Base-by-base conservation (phyloP, 2,329 filamentous ascomycete genomes). In the Cylindrodendrum hubeiense region DNA sequence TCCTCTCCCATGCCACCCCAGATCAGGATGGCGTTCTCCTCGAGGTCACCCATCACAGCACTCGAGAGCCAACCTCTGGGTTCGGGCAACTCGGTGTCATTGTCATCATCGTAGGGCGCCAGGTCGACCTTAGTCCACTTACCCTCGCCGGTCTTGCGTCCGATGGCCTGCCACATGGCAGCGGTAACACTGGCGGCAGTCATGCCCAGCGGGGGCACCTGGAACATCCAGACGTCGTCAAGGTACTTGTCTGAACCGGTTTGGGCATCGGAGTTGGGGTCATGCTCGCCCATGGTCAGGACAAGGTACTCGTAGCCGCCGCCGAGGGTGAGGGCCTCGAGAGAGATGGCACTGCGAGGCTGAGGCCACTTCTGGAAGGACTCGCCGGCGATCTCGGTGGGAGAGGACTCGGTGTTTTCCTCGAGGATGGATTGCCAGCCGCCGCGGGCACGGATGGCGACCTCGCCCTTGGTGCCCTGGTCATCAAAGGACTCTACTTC, bases 221-320 rank as follows among this genome's bases (percentile, higher is more conserved):
- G 86, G 78, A 89, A 91, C 17, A 85, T 83, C 90, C 90, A 92
- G 19, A 90, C 84, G 73, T 91, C 89, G 67, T 82, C 78, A 79
- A 83, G 85, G 76, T 89, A 90, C 63, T 81, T 83, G 24, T 85
- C 87, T 2, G 85, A 84, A 17, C 78, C 84, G 19, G 81, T 81
- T 70, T 87, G 83, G 28, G 85, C 86, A 2, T 82, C 76, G 13
- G 77, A 72, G 68, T 83, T 85, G 3, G 87, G 83, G 44, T 81
- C 78, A 24, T 80, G 77, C 78, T 91, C 88, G 47, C 90, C 90
- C 67, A 91, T 84, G 49, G 86, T 76, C n/a, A 91, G 80, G 13
- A 91, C 79, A 15, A 92, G 82, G 75, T 89, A 90, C 75, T 91
- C 87, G 57, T 86, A 82, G 10, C 89, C 89, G 65, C 85, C 85